Evolutionary conservation across 768 basidiomycete genomes (phyloP), one percentile per base, ranked within the genome.

Genomic region (Psilocybe cyanescens): DNA sequence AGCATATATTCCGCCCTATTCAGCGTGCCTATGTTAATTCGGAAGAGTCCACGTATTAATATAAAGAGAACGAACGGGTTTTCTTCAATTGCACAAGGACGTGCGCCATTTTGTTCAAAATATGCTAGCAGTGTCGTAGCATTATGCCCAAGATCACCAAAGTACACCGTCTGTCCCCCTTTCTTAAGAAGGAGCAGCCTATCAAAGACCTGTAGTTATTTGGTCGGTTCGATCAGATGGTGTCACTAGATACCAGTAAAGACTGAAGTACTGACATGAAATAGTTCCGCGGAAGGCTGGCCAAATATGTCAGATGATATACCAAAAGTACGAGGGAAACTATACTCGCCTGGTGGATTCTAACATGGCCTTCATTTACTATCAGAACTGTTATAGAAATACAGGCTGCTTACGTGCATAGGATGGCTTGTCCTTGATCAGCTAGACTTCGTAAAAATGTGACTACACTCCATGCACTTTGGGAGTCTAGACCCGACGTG

Each of bases 401-500:
- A 35, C 11, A 11, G 33, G 33, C 29, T 6, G 76, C 86, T 55
- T 66, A 87, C 79, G 91, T 95, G 87, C 93, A 95, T 14, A 96
- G 78, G 67, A 95, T 94, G 19, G 92, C 90, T 69, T 94, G 93
- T 2, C 94, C 94, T 59, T 84, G 83, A 60, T 90, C 83, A 4
- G 92, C 91, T 30, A 95, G 84, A 45, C 87, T 83, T 4, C 87
- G 80, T 45, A 95, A 75, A 79, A 95, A 92, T 6, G 79, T 77
- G 44, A 92, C 75, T 62, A 94, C 91, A 29, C 86, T 87, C 91
- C 91, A 92, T 2, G 93, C 92, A 48, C 87, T 90, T 72, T 94
- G 91, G 8, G 91, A 92, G 70, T 94, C 92, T 16, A 95, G 81
- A 56, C 94, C 92, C n/a, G 91, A 89, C 1, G 94, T 95, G 0